phyloP scores from a whole-genome alignment of 164 flowering plant species.

The Annona squamosa region DNA sequence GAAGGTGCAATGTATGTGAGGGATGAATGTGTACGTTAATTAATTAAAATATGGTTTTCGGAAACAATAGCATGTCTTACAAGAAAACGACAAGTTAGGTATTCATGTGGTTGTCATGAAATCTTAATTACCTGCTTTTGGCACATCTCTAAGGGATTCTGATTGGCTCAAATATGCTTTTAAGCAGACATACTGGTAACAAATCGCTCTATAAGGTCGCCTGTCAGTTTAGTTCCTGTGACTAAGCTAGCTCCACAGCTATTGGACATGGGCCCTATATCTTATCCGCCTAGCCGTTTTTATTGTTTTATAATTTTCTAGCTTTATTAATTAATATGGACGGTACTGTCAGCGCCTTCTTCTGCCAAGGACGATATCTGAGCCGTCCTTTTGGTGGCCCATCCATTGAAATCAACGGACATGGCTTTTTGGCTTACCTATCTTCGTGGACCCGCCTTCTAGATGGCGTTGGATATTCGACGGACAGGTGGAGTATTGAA shows the following conservation, averaged over 20 bases:
- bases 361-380: not conserved
- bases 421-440: too few relatives aligned
- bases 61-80: not conserved
- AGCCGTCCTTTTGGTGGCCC: not conserved
- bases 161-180: not conserved
- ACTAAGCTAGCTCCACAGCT: not conserved
- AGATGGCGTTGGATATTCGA: too few relatives aligned
- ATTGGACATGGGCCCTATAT: not conserved
- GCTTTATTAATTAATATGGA: too few relatives aligned
- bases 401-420: not conserved
- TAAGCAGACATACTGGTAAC: not conserved
- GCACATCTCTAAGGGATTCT: not conserved
- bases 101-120: not conserved
- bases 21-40: not conserved
- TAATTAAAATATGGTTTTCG: slow-evolving; percentile 1
- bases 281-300: not conserved
- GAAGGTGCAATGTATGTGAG: not conserved
- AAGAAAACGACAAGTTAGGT: slow-evolving; percentile 5
- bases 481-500: too few relatives aligned
- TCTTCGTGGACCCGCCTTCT: too few relatives aligned
- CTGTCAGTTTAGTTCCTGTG: slow-evolving; percentile 3
- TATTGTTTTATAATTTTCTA: too few relatives aligned
- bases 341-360: too few relatives aligned
- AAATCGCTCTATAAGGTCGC: slow-evolving; percentile 4
- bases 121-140: slow-evolving; percentile 1